These are phyloP conservation scores for Sphagnum contortum DNA, from an alignment of 225 moss, liverwort and hornwort species.

Conservation along the genomic window DNA sequence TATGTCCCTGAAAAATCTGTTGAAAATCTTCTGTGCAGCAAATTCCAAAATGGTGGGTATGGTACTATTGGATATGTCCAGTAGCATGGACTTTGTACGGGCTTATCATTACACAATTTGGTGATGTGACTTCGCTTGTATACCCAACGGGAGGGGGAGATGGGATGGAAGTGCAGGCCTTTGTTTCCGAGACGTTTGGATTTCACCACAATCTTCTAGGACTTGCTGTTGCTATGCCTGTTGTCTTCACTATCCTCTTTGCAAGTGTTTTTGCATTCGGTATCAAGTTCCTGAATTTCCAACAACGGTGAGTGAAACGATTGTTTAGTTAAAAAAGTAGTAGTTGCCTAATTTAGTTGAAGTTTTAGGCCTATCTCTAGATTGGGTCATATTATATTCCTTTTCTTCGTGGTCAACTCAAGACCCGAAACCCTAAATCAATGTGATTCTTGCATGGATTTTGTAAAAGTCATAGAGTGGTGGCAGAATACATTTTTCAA, in stretches of 20 bases:
- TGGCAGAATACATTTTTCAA: too few relatives aligned
- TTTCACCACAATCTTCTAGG: slow-evolving; percentile 33
- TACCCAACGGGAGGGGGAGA: too few relatives aligned
- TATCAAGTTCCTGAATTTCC: slow-evolving; percentile 57
- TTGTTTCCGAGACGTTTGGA: slow-evolving; percentile 22
- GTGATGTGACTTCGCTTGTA: slow-evolving; percentile 12
- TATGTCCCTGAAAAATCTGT: too few relatives aligned
- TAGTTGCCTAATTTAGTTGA: too few relatives aligned
- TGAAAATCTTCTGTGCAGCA: slow-evolving; percentile 19
- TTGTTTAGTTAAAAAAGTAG: too few relatives aligned
- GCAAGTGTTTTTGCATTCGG: slow-evolving; percentile 21
- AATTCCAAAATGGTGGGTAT: slow-evolving; percentile 74
- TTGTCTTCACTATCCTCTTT: slow-evolving; percentile 34
- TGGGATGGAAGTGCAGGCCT: slow-evolving; percentile 10
- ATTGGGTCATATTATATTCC: too few relatives aligned
- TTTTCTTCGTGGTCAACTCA: too few relatives aligned
- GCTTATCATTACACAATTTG: slow-evolving; percentile 44
- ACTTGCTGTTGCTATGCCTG: slow-evolving; percentile 26
- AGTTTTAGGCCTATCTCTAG: too few relatives aligned
- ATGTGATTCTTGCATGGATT: too few relatives aligned
- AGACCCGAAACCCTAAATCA: too few relatives aligned
- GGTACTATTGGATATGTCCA: slow-evolving; percentile 78
- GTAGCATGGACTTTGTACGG: slow-evolving; percentile 60
- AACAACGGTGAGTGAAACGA: slow-evolving; percentile 24
- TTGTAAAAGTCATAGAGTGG: too few relatives aligned